Evolutionary conservation across 805 yeast genomes (phyloP).

Genomic region (Pachysolen tannophilus): DNA sequence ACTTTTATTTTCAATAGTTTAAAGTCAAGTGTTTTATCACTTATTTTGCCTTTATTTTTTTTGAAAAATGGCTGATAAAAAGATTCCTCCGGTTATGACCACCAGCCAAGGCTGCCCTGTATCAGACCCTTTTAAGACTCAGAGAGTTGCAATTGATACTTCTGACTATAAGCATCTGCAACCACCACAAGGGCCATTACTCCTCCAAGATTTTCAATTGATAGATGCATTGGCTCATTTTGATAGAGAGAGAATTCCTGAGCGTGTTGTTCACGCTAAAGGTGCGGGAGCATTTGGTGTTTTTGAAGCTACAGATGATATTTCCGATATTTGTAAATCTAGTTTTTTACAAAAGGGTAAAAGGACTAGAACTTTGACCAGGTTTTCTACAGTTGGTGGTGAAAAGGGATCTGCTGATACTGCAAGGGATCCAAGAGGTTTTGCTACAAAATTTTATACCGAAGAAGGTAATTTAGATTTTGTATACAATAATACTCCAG

Average conservation of each 20-base stretch:
- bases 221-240: constrained; percentile 80
- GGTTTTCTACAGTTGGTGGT: constrained; percentile 87
- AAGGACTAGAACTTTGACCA: constrained; percentile 61
- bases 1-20: no score
- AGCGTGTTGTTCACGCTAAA: constrained; percentile 89
- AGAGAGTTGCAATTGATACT: constrained; percentile 55
- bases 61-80: constrained; percentile 19
- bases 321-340: constrained; percentile 63
- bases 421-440: constrained; percentile 85
- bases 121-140: constrained; percentile 68
- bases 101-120: constrained; percentile 75
- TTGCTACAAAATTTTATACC: constrained; percentile 71
- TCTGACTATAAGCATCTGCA: constrained; percentile 17
- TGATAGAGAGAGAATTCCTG: constrained; percentile 86
- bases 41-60: background rate
- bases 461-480: constrained; percentile 81
- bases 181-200: constrained; percentile 54
- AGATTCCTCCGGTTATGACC: constrained; percentile 48
- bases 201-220: constrained; percentile 75
- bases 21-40: no score
- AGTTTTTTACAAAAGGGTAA: constrained; percentile 72
- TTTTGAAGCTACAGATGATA: constrained; percentile 83
- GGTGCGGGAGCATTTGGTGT: constrained; percentile 89
- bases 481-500: constrained; percentile 82
- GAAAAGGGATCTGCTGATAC: constrained; percentile 77